Conservation (phyloP, 345 rosid species). For the Linum lewisii region DNA sequence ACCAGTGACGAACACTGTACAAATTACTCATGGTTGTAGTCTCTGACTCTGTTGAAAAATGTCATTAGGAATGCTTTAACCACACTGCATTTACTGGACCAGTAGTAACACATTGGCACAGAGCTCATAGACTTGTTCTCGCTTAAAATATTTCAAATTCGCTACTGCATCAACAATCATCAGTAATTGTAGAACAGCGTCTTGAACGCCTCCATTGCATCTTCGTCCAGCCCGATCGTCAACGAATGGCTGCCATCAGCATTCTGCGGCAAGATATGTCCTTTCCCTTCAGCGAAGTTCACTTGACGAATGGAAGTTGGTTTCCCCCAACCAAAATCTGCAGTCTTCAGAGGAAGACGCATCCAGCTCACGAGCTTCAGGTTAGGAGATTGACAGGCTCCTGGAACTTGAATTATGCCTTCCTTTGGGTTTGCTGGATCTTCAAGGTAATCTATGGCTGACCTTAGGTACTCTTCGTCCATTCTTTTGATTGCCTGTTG, state of each 20-base stretch:
- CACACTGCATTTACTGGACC: too few relatives aligned
- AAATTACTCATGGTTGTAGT: too few relatives aligned
- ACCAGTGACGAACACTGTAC: too few relatives aligned
- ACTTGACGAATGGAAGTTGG: background rate
- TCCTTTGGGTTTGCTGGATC: background rate
- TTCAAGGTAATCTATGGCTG: conserved; percentile 1
- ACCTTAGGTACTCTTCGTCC: conserved; percentile 12
- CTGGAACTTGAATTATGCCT: background rate
- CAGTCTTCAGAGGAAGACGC: background rate
- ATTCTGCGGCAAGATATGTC: background rate
- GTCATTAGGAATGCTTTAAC: too few relatives aligned
- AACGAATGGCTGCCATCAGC: conserved; percentile 1
- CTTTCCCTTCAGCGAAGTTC: background rate
- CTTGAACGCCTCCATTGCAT: conserved; percentile 12
- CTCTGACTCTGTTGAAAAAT: too few relatives aligned
- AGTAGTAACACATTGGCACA: too few relatives aligned
- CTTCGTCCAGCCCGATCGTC: conserved; percentile 10
- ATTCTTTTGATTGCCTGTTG: background rate
- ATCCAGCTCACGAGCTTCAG: background rate
- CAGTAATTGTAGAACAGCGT: conserved; percentile 10
- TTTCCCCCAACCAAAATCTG: background rate
- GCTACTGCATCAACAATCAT: too few relatives aligned
- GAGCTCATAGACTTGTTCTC: too few relatives aligned
- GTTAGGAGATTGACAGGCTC: background rate
- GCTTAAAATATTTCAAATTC: too few relatives aligned